Percentiles rank a stretch among this genome's conserved stretches.
Conservation (phyloP, 345 rosid genomes). For the Corymbia maculata region DNA sequence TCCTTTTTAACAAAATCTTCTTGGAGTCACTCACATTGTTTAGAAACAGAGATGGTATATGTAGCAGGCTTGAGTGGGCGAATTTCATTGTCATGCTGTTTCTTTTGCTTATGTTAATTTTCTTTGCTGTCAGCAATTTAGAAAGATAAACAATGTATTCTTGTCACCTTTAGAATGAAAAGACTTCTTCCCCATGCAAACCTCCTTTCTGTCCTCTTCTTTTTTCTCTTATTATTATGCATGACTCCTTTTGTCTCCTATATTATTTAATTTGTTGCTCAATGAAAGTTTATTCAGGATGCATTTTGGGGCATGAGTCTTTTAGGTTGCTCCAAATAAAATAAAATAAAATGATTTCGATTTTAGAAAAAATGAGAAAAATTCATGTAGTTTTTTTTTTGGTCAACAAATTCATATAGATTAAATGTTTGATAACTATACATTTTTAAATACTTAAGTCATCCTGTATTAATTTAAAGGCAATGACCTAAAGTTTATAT, state of each 20-base stretch:
- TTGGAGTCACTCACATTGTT: neutral
- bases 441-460: neutral
- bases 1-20: neutral
- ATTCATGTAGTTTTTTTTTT: neutral
- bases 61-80: neutral
- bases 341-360: neutral
- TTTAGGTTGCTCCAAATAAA: neutral
- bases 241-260: neutral
- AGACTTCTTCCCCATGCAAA: neutral
- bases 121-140: neutral
- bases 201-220: neutral
- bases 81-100: neutral
- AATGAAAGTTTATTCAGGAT: neutral
- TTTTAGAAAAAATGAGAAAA: neutral
- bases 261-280: neutral
- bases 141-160: neutral
- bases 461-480: neutral
- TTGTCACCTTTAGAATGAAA: neutral
- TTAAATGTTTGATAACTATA: neutral
- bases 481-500: neutral
- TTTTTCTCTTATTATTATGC: neutral
- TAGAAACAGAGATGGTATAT: neutral
- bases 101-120: neutral
- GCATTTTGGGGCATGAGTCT: neutral
- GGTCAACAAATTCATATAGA: neutral